Percentiles rank a stretch among this genome's conserved stretches.
These are phyloP conservation scores for Laguncularia racemosa DNA, from an alignment of 345 rosid species.

Conservation along the genomic window DNA sequence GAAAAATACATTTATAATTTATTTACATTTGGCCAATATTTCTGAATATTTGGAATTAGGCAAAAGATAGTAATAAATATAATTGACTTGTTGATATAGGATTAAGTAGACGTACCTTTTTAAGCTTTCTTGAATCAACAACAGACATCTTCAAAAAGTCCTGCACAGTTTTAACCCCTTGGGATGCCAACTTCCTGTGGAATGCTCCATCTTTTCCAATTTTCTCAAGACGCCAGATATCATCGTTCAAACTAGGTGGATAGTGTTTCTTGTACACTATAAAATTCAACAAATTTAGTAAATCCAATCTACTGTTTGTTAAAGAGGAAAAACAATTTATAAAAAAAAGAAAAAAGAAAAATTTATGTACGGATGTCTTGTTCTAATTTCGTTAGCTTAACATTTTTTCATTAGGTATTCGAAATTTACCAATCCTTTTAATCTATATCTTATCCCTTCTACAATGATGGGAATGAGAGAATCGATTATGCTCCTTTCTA, in stretches of 20 bases:
- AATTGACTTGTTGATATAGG: background rate
- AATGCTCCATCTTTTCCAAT: conserved; percentile 78
- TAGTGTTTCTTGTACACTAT: conserved; percentile 85
- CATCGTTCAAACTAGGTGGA: conserved; percentile 71
- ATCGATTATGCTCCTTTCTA: too few species aligned
- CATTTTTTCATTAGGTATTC: too few species aligned
- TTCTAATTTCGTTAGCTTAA: too few species aligned
- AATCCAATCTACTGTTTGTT: too few species aligned
- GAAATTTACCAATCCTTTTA: too few species aligned
- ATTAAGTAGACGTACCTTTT: conserved; percentile 23
- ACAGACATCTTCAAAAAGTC: conserved; percentile 57
- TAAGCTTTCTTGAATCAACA: conserved; percentile 38
- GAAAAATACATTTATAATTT: background rate
- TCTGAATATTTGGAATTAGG: background rate
- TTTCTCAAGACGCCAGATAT: conserved; percentile 82
- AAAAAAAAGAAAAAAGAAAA: too few species aligned
- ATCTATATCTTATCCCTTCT: too few species aligned
- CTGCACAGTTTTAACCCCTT: conserved; percentile 46
- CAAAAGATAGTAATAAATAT: too few species aligned
- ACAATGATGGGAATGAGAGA: too few species aligned
- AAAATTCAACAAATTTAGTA: background rate
- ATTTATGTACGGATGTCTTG: too few species aligned
- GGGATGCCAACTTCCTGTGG: conserved; percentile 43
- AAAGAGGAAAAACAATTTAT: too few species aligned
- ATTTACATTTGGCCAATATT: background rate